phyloP scores from a whole-genome alignment of 768 basidiomycete genomes.

The Solioccasus polychromus region DNA sequence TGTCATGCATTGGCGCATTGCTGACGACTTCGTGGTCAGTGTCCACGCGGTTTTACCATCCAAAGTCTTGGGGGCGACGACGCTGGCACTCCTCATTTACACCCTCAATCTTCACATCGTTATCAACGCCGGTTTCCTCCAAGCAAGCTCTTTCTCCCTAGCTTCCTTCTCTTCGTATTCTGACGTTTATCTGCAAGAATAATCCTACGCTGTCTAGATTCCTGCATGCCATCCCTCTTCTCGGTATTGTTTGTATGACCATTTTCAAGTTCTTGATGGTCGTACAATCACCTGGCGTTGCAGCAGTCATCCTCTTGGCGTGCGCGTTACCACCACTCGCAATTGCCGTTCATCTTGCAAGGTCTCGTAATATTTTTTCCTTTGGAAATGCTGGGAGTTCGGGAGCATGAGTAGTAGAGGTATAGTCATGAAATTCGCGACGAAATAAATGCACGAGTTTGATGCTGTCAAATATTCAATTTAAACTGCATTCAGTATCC shows the following conservation, averaged over 20 bases:
- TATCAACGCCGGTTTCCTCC: slow-evolving; percentile 15
- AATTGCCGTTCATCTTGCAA: slow-evolving; percentile 4
- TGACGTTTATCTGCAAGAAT: slow-evolving; percentile 7
- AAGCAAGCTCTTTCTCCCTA: slow-evolving; percentile 8
- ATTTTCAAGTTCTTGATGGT: slow-evolving; percentile 13
- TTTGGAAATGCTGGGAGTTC: no score
- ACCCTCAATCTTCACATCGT: slow-evolving; percentile 29
- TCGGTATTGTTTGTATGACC: slow-evolving; percentile 24
- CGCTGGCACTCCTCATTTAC: slow-evolving; percentile 27
- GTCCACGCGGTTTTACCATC: slow-evolving; percentile 24
- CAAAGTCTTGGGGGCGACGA: slow-evolving; percentile 12
- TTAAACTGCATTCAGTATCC: no score
- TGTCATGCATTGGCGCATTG: background rate
- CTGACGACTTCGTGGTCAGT: slow-evolving; percentile 11
- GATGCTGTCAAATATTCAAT: no score
- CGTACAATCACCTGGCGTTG: slow-evolving; percentile 22
- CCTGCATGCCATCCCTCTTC: slow-evolving; percentile 25
- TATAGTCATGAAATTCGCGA: no score
- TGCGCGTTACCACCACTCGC: slow-evolving; percentile 22
- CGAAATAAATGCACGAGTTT: no score
- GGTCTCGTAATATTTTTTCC: no score
- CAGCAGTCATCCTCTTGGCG: slow-evolving; percentile 15
- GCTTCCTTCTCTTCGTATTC: background rate
- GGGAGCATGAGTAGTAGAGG: no score
- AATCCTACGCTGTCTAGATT: slow-evolving; percentile 11